These are phyloP conservation scores for Pythium aphanidermatum DNA, from an alignment of 352 stramenopile genomes.

Conservation along the genomic window DNA sequence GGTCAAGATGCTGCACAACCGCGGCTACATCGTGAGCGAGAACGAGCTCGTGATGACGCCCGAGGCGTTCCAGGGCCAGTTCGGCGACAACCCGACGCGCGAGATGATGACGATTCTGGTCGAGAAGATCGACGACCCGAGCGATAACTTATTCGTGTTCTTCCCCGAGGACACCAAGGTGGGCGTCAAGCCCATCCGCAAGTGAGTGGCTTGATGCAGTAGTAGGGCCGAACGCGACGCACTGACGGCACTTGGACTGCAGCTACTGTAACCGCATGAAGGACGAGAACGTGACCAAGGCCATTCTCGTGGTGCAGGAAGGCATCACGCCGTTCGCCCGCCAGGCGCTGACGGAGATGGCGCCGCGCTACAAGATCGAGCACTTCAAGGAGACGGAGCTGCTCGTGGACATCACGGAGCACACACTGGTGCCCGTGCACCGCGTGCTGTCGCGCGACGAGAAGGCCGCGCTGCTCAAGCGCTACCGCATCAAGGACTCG, in stretches of 20 bases:
- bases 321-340: slow-evolving; percentile 98
- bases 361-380: slow-evolving; percentile 89
- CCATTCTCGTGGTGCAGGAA: slow-evolving; percentile 96
- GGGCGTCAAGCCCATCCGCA: slow-evolving; percentile 95
- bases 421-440: slow-evolving; percentile 99
- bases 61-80: slow-evolving; percentile 87
- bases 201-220: slow-evolving; percentile 69
- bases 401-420: slow-evolving; percentile 99
- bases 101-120: slow-evolving; percentile 97
- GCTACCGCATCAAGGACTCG: slow-evolving; percentile 98
- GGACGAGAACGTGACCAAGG: slow-evolving; percentile 95
- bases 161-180: slow-evolving; percentile 99
- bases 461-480: slow-evolving; percentile 97
- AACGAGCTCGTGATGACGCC: slow-evolving; percentile 96
- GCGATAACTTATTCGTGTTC: slow-evolving; percentile 98
- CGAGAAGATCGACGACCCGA: slow-evolving; percentile 89
- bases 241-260: slow-evolving; percentile 9
- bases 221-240: no score
- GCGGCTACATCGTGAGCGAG: slow-evolving; percentile 97
- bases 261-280: slow-evolving; percentile 96
- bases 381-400: slow-evolving; percentile 99
- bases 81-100: slow-evolving; percentile 91
- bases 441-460: slow-evolving; percentile 95
- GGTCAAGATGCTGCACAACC: slow-evolving; percentile 94
- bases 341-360: slow-evolving; percentile 95